Base-by-base conservation (phyloP, 768 basidiomycete genomes). In the Tulasnella sp. region DNA sequence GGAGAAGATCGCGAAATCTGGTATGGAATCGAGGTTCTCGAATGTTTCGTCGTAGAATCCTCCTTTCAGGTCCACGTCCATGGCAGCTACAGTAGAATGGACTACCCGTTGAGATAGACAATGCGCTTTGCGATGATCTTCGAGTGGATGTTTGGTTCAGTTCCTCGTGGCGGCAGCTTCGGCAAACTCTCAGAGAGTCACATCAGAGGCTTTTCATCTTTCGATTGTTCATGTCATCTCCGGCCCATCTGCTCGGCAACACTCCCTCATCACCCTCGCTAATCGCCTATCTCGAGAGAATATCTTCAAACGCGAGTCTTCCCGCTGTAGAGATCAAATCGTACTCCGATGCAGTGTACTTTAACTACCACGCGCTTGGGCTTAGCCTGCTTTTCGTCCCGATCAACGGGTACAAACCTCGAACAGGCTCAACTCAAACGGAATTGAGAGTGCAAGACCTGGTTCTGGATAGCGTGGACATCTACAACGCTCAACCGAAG, bases 331-430 rank as follows among this genome's bases (percentile, higher is more conserved):
- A 91, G 76, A 81, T 94, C 79, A 94, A 92, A 78, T 82, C 87
- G 0, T 95, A 92, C 79, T 78, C 91, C 35, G 93, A 97, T 79
- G 85, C 86, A 8, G 87, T 94, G 75, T 98, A 95, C 82, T 86
- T 92, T 82, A 95, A 92, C 79, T 95, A 93, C 81, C 85, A 84
- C 77, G 37, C 83, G 0, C 83, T 95, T 36, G 95, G 95, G 12
- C 77, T 96, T 76, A 95, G 94, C 75, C 81, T 97, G 62, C 86
- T 90, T 76, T 95, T 90, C 81, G 75, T 83, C 29, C 92, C 93
- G 5, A 80, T 80, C 67, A 81, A 85, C 22, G 88, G 87, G 32
- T 91, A 91, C 81, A 87, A 84, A 76, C 88, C 87, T 29, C n/a
- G 68, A 40, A 41, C 79, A 78, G 70, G 77, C 80, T 11, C 85